phyloP scores from a whole-genome alignment of 2,329 filamentous ascomycete species.

The Penicillium hordei region DNA sequence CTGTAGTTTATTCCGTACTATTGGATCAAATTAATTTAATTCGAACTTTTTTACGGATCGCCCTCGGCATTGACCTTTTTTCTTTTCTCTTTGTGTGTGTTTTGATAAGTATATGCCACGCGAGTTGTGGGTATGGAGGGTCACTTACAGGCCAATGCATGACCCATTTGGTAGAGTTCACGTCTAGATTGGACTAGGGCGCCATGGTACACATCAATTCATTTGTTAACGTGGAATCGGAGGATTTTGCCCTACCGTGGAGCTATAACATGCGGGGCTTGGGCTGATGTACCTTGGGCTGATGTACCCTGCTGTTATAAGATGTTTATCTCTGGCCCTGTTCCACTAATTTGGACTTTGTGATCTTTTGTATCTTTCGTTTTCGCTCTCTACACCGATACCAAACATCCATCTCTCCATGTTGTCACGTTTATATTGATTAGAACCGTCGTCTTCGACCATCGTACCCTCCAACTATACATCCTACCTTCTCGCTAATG shows the following conservation, averaged over 20 bases:
- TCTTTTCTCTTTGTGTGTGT: not conserved
- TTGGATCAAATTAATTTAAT: constrained; percentile 18
- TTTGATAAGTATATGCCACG: constrained; percentile 5
- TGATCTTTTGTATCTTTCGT: not conserved
- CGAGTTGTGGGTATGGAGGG: constrained; percentile 4
- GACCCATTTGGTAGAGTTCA: constrained; percentile 6
- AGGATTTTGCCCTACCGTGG: not conserved
- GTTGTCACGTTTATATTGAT: not conserved
- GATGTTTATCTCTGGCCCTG: not conserved
- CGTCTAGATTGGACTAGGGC: constrained; percentile 12
- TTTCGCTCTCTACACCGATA: not conserved
- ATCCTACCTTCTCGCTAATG: not conserved
- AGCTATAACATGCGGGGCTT: not conserved
- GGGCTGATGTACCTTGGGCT: no score
- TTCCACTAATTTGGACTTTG: not conserved
- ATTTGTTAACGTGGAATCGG: not conserved
- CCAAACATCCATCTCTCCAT: not conserved
- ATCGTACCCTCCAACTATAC: not conserved
- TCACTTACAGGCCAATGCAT: constrained; percentile 1
- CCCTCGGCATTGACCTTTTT: not conserved
- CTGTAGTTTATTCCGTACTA: not conserved
- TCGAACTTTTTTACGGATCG: constrained; percentile 5
- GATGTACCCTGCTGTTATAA: constrained; percentile 3
- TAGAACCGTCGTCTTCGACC: not conserved
- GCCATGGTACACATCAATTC: constrained; percentile 6